A percentile compares a stretch with the other conserved stretches of the same genome.
Conservation (phyloP, 2,329 filamentous ascomycete species). For the Cytospora leucostoma region DNA sequence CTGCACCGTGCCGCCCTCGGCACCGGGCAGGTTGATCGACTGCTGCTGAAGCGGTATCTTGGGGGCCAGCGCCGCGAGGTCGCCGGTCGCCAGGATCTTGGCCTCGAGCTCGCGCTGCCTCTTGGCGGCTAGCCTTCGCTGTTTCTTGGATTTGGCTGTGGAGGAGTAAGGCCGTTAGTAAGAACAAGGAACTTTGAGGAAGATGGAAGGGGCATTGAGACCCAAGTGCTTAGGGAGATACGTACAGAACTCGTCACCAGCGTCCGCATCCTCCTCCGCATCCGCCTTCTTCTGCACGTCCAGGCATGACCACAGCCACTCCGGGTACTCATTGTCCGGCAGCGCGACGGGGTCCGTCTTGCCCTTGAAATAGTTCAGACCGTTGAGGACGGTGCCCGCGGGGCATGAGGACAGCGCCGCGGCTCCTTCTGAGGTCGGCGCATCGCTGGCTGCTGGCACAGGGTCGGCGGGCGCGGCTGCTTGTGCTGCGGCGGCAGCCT, state of each 20-base stretch:
- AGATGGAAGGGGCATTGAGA: conserved; percentile 5
- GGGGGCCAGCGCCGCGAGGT: conserved; percentile 64
- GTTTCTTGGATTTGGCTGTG: conserved; percentile 81
- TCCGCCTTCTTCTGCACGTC: conserved; percentile 59
- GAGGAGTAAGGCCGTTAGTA: not conserved
- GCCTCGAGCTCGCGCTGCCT: conserved; percentile 58
- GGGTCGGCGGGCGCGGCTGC: conserved; percentile 27
- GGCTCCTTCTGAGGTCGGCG: conserved; percentile 31
- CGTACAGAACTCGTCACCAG: conserved; percentile 80
- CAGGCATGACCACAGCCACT: conserved; percentile 77
- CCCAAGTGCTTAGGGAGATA: conserved; percentile 31
- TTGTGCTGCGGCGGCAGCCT: conserved; percentile 36
- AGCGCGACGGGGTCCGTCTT: conserved; percentile 72
- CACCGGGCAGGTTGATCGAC: conserved; percentile 69
- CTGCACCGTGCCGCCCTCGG: conserved; percentile 44
- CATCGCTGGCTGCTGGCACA: conserved; percentile 31
- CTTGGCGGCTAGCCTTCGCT: conserved; percentile 71
- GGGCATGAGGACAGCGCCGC: conserved; percentile 53
- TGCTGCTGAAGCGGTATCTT: conserved; percentile 78
- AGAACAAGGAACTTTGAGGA: not conserved
- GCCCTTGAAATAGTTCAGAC: conserved; percentile 77
- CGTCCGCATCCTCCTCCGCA: conserved; percentile 52
- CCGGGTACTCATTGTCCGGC: conserved; percentile 74
- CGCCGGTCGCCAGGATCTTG: conserved; percentile 63
- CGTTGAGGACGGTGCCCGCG: conserved; percentile 69